Base-by-base conservation (phyloP, 2,329 filamentous ascomycete species). In the Calonectria hongkongensis region DNA sequence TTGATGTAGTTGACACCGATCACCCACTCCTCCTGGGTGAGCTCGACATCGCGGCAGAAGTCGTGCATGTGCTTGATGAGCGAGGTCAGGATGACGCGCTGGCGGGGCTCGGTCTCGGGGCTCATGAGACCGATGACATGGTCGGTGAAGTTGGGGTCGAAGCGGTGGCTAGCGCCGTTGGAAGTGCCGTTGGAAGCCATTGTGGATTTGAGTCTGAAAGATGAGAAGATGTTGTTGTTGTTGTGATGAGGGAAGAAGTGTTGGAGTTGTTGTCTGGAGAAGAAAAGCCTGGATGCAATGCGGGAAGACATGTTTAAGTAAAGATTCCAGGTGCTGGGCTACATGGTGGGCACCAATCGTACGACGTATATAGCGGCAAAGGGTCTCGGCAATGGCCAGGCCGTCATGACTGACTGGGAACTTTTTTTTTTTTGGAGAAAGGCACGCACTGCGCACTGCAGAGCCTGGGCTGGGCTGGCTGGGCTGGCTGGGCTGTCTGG, bases 1-100 rank as follows among this genome's bases (percentile, higher is more conserved):
- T 95, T 95, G 85, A 95, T 86, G 82, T 93, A 95, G 79, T 93
- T 88, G 68, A 95, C 93, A 67, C 93, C 94, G 9, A 90, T 84
- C 84, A 95, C 90, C 94, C 94, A 95, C 85, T 96, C 94, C 68
- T 94, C 93, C 39, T 91, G 88, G 21, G 92, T 95, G 65, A 96
- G 90, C 85, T 95, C 93, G 75, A 94, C 90, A 81, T 96, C 94
- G 71, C 94, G 91, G 70, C 91, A 90, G 83, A 95, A 95, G 85
- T 95, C 93, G 86, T 96, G 94, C 71, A 96, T 87, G 85, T 95
- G 93, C 62, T 86, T 87, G 84, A 95, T 92, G 78, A 95, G 84
- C 33, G 89, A 87, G 73, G 87, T 83, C 79, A 95, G 86, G 79
- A 95, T 87, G 75, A 90, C 86, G 72, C 92, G 89, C 79, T 91